These are phyloP conservation scores for Exserohilum turcica DNA, from an alignment of 2,329 filamentous ascomycete genomes.

Conservation along the genomic window DNA sequence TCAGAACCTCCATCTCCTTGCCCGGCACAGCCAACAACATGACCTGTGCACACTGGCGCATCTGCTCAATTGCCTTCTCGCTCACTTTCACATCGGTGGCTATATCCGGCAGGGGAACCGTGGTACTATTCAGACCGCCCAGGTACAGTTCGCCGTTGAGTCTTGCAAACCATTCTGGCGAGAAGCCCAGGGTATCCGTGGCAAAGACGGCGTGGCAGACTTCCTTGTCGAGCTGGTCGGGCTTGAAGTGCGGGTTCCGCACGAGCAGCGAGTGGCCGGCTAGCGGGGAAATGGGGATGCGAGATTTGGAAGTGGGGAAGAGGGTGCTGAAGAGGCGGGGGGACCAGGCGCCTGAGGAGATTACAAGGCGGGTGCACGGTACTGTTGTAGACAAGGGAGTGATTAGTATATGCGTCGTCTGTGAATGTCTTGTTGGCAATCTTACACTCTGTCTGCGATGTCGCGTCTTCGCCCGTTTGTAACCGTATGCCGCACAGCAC, in stretches of 20 bases:
- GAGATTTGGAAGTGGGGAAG: constrained; percentile 61
- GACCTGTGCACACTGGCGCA: constrained; percentile 56
- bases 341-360: constrained; percentile 75
- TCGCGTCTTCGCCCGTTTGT: constrained; percentile 5
- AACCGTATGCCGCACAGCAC: constrained; percentile 58
- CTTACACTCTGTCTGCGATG: constrained; percentile 17
- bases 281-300: constrained; percentile 64
- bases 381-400: constrained; percentile 45
- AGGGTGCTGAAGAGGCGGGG: constrained; percentile 66
- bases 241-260: constrained; percentile 61
- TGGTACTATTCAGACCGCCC: constrained; percentile 69
- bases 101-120: constrained; percentile 63
- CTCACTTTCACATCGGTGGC: constrained; percentile 59
- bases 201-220: constrained; percentile 73
- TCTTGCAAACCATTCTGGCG: constrained; percentile 73
- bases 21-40: constrained; percentile 54
- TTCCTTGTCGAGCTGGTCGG: constrained; percentile 48
- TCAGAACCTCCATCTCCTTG: constrained; percentile 65
- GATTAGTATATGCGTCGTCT: constrained; percentile 10
- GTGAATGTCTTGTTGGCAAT: neutral
- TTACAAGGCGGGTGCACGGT: constrained; percentile 67
- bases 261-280: constrained; percentile 76
- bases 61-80: constrained; percentile 53
- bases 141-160: constrained; percentile 72
- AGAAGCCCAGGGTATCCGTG: constrained; percentile 62